phyloP scores from a whole-genome alignment of 495 filamentous ascomycete species.

The Antarctomyces pellizariae region DNA sequence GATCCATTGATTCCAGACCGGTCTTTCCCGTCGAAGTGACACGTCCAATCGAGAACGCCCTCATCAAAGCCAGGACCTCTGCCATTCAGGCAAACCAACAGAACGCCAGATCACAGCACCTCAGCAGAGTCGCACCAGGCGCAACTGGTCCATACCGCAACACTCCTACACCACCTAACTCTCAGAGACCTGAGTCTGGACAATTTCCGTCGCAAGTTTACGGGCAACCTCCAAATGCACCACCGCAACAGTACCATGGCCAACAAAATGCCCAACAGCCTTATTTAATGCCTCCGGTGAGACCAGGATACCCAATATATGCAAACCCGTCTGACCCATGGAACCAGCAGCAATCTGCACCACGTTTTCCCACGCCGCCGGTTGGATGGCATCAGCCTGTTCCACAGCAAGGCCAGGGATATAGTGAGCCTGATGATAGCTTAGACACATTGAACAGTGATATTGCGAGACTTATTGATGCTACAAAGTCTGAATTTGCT shows the following conservation, averaged over 20 bases:
- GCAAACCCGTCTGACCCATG: conserved; percentile 4
- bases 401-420: conserved; percentile 3
- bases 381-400: conserved; percentile 9
- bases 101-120: conserved; percentile 34
- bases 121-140: conserved; percentile 29
- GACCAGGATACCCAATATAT: conserved; percentile 7
- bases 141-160: conserved; percentile 33
- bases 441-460: conserved; percentile 60
- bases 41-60: conserved; percentile 72
- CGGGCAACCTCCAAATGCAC: conserved; percentile 1
- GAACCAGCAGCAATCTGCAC: conserved; percentile 7
- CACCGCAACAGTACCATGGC: neutral
- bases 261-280: conserved; percentile 2
- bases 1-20: conserved; percentile 64
- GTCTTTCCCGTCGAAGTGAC: conserved; percentile 75
- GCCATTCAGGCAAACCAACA: conserved; percentile 47
- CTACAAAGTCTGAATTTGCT: conserved; percentile 45
- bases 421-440: conserved; percentile 17
- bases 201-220: conserved; percentile 2
- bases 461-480: conserved; percentile 48
- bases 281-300: conserved; percentile 8
- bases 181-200: conserved; percentile 9
- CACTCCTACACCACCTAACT: conserved; percentile 43
- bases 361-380: conserved; percentile 2
- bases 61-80: conserved; percentile 68